A percentile compares a stretch with the other conserved stretches of the same genome.
Conservation (phyloP, 2,329 filamentous ascomycete species). For the Chlorencoelia australis region DNA sequence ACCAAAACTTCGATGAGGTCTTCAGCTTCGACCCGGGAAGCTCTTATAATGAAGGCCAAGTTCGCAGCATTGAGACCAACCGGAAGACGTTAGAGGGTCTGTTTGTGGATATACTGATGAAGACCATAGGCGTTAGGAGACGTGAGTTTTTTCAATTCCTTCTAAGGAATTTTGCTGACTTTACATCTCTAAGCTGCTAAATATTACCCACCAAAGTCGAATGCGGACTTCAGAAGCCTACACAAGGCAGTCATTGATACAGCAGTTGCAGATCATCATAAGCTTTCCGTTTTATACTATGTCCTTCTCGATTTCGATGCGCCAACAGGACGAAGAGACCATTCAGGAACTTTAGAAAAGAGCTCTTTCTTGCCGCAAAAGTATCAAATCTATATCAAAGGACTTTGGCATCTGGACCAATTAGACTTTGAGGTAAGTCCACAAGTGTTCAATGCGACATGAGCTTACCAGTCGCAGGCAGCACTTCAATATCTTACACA, state of each 20-base stretch:
- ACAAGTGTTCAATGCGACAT: conserved; percentile 5
- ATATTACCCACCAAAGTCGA: conserved; percentile 64
- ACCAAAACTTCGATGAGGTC: conserved; percentile 56
- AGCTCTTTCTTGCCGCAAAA: conserved; percentile 59
- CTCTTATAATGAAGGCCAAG: conserved; percentile 49
- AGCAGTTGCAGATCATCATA: conserved; percentile 60
- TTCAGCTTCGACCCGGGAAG: conserved; percentile 52
- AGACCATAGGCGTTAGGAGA: conserved; percentile 57
- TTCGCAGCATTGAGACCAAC: conserved; percentile 54
- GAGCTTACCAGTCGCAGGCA: conserved; percentile 32
- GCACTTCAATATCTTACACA: conserved; percentile 71
- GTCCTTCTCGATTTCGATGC: conserved; percentile 63
- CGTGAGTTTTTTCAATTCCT: conserved; percentile 37
- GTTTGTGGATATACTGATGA: conserved; percentile 72
- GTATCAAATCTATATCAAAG: conserved; percentile 73
- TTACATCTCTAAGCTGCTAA: conserved; percentile 38
- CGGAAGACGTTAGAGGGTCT: conserved; percentile 62
- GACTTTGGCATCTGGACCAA: conserved; percentile 71
- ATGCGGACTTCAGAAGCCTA: conserved; percentile 56
- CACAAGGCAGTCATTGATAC: conserved; percentile 60
- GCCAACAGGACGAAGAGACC: conserved; percentile 30
- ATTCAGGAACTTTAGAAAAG: conserved; percentile 47
- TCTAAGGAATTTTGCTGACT: conserved; percentile 5
- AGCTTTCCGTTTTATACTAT: conserved; percentile 77
- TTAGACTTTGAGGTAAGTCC: conserved; percentile 51